Base-by-base conservation (phyloP, 2,329 filamentous ascomycete species). In the Colletotrichum echinochloae region DNA sequence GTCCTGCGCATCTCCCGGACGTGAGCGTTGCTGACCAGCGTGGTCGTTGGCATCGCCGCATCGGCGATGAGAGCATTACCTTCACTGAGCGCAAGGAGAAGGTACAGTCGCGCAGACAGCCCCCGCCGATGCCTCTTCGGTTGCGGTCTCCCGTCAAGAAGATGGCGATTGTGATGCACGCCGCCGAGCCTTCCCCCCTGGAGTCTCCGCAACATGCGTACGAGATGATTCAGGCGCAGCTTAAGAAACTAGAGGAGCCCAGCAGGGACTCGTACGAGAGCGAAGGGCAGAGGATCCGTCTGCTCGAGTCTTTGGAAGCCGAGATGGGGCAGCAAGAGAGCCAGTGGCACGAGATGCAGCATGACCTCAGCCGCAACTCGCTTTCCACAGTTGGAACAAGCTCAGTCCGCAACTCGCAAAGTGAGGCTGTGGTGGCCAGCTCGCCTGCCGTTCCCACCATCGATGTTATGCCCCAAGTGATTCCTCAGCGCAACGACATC, bases 301-400 rank as follows among this genome's bases (percentile, higher is more conserved):
- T 90, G 3, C 79, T 92, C 1, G 85, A 88, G 39, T 86, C 89
- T 70, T 80, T 92, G 1, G 90, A 92, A 75, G 82, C 81, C 71
- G 90, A 92, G 77, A 88, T 91, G 84, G 87, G 85, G 0, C 78
- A 84, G 73, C 87, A 91, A 75, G 88, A 90, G 75, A 83, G 83
- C 64, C 85, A 87, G 73, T 91, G 89, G 90, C 84, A 87, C 66
- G 80, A 85, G 60, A 84, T 91, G 79, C 87, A 88, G 66, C 80
- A 84, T 33, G 84, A 85, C 46, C 76, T 90, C 49, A 80, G 81
- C 62, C 84, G 84, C 66, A 83, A 86, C 73, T 89, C 87, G 7
- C 75, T 85, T 49, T 87, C 85, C 1, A 86, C 83, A 9, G 75
- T 86, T 57, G 77, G 77, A 61, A 83, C 82, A 1, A 76, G 79